A percentile compares a stretch with the other conserved stretches of the same genome.
Evolutionary conservation across 495 filamentous ascomycete species (phyloP).

Genomic region (Penicillium robsamsonii): DNA sequence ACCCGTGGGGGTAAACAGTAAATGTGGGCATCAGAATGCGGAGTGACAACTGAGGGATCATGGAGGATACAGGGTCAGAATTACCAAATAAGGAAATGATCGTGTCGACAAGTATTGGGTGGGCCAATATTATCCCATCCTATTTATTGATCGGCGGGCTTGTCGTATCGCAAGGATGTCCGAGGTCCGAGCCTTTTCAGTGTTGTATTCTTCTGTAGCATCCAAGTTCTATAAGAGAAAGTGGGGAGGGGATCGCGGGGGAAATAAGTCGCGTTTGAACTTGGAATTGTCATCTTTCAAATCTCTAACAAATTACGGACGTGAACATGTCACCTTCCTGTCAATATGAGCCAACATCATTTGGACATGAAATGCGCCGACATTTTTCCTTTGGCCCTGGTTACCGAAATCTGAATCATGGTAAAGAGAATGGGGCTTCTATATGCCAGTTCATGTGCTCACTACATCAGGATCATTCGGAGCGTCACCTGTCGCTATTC

Average conservation of each 20-base stretch:
- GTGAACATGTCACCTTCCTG: background rate
- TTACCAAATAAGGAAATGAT: background rate
- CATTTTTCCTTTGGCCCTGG: conserved; percentile 62
- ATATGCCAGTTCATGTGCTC: background rate
- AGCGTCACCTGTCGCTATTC: conserved; percentile 59
- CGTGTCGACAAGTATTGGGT: background rate
- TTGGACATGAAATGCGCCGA: conserved; percentile 54
- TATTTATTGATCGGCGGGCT: conserved; percentile 4
- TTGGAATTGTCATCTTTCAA: background rate
- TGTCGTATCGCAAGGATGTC: conserved; percentile 10
- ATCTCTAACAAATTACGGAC: background rate
- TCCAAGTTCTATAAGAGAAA: background rate
- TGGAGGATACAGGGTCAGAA: background rate
- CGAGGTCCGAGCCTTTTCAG: conserved; percentile 6
- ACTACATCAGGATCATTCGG: conserved; percentile 65
- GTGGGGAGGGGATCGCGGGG: background rate
- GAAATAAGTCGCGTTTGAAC: background rate
- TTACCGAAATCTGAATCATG: conserved; percentile 74
- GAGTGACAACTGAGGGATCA: background rate
- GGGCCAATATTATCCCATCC: background rate
- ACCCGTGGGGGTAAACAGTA: background rate
- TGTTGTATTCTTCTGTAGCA: conserved; percentile 19
- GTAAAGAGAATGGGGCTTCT: conserved; percentile 33
- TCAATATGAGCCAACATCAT: conserved; percentile 19
- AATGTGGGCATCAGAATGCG: background rate